Evolutionary conservation across 2,329 filamentous ascomycete genomes (phyloP), one percentile per base, ranked within the genome.

Genomic region (Reticulascus tulasneorum): DNA sequence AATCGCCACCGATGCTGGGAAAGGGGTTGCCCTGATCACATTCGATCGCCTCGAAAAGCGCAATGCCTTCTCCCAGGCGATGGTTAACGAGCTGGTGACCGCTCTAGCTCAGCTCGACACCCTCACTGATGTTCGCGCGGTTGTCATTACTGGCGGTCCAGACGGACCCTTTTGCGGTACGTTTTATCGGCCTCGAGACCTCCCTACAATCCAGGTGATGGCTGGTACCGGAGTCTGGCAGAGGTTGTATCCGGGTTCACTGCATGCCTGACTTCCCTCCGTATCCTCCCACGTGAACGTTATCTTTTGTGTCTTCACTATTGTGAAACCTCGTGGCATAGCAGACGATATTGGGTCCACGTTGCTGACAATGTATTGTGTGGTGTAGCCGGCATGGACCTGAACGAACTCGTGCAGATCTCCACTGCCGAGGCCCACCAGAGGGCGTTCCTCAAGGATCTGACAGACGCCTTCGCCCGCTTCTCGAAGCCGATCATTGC

Each of bases 51-150:
- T 72, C 3, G 60, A 64, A 29, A 78, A 79, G 52, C 64, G 73
- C 37, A 81, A 80, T 61, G 75, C 77, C 9, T 67, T 80, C 38
- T 78, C 73, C 3, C 60, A 65, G 36, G 52, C 55, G 29, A 67
- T 78, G 58, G 69, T 75, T 44, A 48, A 52, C 37, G 61, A 74
- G 29, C 54, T 76, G 5, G 49, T 66, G 12, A 43, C 32, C 9
- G 47, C 40, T 23, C 30, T 45, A 19, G 18, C 17, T 20, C 36
- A 43, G 9, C 40, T 45, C 29, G 40, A 45, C 20, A 33, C 40
- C 26, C 17, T 34, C 20, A 36, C 42, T n/a, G 9, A 33, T n/a
- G 51, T 66, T 28, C 52, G 55, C 23, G 62, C 50, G 17, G 54
- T 67, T 15, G 51, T 67, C 19, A 38, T 67, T 23, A 59, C 63